A percentile compares a stretch with the other conserved stretches of the same genome.
These are phyloP conservation scores for Mitragyna speciosa DNA, from an alignment of 257 asterid species.

Conservation along the genomic window DNA sequence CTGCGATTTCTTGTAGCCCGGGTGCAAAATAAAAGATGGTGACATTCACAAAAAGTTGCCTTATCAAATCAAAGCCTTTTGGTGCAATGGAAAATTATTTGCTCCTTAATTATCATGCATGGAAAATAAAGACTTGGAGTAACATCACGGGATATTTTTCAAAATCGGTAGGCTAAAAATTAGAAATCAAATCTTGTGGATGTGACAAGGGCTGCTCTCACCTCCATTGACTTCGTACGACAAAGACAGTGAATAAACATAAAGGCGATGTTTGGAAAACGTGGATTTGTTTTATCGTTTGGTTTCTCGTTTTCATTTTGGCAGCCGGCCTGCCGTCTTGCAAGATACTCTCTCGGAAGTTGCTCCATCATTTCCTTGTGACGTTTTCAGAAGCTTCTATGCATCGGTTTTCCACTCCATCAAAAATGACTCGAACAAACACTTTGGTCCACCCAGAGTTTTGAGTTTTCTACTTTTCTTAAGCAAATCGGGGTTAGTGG, in stretches of 20 bases:
- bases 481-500: too few relatives aligned
- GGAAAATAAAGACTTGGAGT: not conserved
- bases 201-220: constrained; percentile 9
- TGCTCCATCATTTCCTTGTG: not conserved
- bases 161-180: constrained; percentile 16
- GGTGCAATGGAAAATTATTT: not conserved
- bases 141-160: constrained; percentile 8
- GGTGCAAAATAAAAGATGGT: constrained; percentile 7
- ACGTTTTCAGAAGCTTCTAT: not conserved
- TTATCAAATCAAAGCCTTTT: not conserved
- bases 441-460: not conserved
- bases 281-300: not conserved
- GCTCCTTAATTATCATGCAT: not conserved
- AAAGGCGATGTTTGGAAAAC: not conserved
- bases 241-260: not conserved
- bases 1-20: not conserved
- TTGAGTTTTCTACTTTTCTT: too few relatives aligned
- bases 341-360: not conserved
- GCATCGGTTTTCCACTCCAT: not conserved
- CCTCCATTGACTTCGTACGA: not conserved
- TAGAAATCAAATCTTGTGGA: not conserved
- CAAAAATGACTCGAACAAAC: not conserved
- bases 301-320: not conserved
- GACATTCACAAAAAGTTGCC: constrained; percentile 5
- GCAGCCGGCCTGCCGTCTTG: constrained; percentile 7